These are phyloP conservation scores for Cryptosporidium felis DNA, from an alignment of 169 alveolate genomes.

Conservation along the genomic window DNA sequence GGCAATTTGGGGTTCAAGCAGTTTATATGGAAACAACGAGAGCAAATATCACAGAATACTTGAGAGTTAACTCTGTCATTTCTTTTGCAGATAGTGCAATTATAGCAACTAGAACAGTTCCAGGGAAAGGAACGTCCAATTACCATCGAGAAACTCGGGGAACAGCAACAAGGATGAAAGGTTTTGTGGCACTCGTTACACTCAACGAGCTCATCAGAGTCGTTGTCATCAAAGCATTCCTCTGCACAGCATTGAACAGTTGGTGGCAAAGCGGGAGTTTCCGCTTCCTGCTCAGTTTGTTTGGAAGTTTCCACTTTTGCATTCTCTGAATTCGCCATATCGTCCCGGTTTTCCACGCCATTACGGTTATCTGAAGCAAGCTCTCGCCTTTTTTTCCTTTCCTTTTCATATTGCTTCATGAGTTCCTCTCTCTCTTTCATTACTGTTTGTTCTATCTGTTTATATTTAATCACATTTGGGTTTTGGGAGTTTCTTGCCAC, in stretches of 20 bases:
- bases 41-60: slow-evolving; percentile 46
- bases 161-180: slow-evolving; percentile 38
- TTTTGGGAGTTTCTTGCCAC: not conserved
- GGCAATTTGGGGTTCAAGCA: slow-evolving; percentile 47
- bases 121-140: slow-evolving; percentile 20
- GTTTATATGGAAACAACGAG: slow-evolving; percentile 18
- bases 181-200: slow-evolving; percentile 29
- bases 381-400: not conserved
- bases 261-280: not conserved
- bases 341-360: not conserved
- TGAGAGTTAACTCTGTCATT: slow-evolving; percentile 2
- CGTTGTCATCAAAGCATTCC: not conserved
- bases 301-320: not conserved
- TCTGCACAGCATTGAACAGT: not conserved
- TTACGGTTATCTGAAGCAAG: not conserved
- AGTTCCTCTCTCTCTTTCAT: slow-evolving; percentile 23
- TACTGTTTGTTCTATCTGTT: slow-evolving; percentile 17
- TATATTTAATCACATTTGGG: not conserved
- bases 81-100: slow-evolving; percentile 13
- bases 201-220: not conserved
- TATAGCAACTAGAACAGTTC: slow-evolving; percentile 28
- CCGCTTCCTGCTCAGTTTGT: not conserved
- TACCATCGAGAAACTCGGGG: not conserved
- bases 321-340: not conserved
- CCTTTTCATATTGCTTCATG: not conserved